phyloP scores from a whole-genome alignment of 345 rosid species.

The Garcia nutans region DNA sequence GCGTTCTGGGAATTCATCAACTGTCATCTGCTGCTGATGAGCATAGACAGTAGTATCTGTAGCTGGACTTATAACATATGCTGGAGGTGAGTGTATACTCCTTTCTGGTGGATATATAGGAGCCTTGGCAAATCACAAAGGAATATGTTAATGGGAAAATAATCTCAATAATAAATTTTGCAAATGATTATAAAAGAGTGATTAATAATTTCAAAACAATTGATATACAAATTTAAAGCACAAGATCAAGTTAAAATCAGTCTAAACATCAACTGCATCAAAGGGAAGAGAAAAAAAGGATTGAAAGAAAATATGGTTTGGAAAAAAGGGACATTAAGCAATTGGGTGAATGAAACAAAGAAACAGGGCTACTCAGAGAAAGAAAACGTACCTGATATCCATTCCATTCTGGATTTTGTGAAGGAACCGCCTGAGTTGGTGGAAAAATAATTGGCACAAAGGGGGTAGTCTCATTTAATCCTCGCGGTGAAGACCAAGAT shows the following conservation, averaged over 20 bases:
- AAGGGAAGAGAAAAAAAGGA: not conserved
- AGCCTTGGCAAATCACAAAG: constrained; percentile 46
- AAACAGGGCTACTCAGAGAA: not conserved
- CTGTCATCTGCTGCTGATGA: constrained; percentile 45
- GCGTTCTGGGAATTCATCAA: constrained; percentile 85
- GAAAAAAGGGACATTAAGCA: not conserved
- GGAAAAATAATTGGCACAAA: constrained; percentile 59
- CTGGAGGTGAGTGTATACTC: constrained; percentile 45
- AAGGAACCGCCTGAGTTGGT: constrained; percentile 55
- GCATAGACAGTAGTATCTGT: constrained; percentile 43
- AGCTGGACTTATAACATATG: constrained; percentile 41
- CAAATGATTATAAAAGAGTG: not conserved
- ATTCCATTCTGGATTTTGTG: constrained; percentile 73
- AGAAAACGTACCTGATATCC: constrained; percentile 66
- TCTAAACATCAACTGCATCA: not conserved
- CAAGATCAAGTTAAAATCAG: not conserved
- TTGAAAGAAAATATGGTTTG: not conserved
- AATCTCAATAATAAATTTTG: not conserved
- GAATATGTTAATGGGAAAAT: constrained; percentile 15
- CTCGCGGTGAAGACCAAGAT: constrained; percentile 74
- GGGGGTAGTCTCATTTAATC: constrained; percentile 48
- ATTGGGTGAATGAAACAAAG: not conserved
- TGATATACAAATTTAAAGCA: not conserved
- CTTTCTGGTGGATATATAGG: constrained; percentile 56
- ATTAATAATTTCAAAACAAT: constrained; percentile 1